Evolutionary conservation across 805 yeast genomes (phyloP), one percentile per base, ranked within the genome.

Genomic region (Tetrapisispora fleetii): DNA sequence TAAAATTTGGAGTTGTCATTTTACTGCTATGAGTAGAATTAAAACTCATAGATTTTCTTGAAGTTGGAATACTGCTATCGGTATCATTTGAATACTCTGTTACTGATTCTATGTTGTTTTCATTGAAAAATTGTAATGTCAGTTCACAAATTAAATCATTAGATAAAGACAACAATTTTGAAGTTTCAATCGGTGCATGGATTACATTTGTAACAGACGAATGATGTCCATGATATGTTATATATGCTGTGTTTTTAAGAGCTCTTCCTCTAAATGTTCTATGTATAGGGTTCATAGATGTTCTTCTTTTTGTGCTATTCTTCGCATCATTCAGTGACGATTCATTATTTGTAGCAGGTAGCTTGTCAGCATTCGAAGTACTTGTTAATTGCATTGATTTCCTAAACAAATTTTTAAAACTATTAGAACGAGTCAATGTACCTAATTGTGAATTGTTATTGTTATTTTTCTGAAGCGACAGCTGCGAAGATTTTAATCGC

Each of bases 71-170:
- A 18, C 37, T 30, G 19, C 30, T 41, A 19, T 41, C 37, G 14
- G 28, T 5, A n/a, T 40, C 43, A 6, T 27, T 2, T 27, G 43
- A 40, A 27, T 40, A 7, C 2, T 40, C 33, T 14, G 43, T 24
- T n/a, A 40, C 17, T n/a, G 44, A 30, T 18, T 46, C 37, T 1
- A 19, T n/a, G n/a, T 33, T 36, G 9, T 28, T 4, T 18, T 43
- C 47, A 41, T 53, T 57, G 37, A 56, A 48, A 27, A 58, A 55
- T 27, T 67, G 67, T 45, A 61, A 54, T 30, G 69, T 62, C 39
- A 85, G 61, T 52, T 86, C 95, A 63, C 76, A 87, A 7, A 90
- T 79, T 8, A 85, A 78, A 63, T 89, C 97, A 58, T 85, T 84
- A 1, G 95, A 83, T 38, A 81, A 67, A 40, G 83, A 81, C 38